Evolutionary conservation across 2,329 filamentous ascomycete genomes (phyloP).

Genomic region (Aspergillus luchuensis): DNA sequence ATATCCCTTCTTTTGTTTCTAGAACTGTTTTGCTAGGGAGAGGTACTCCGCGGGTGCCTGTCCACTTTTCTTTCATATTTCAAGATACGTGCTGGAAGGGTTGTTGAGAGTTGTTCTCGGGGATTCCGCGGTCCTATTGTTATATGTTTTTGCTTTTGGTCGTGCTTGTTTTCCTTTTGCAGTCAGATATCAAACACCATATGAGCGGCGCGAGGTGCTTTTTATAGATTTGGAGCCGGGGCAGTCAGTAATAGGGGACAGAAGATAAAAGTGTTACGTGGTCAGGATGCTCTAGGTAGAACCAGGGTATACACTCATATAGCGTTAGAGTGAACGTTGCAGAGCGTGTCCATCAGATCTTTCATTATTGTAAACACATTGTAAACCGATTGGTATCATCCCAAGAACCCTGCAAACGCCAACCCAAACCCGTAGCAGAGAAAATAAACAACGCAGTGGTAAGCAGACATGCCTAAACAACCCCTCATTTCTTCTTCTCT

Average conservation of each 20-base stretch:
- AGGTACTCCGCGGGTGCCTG: slow-evolving; percentile 8
- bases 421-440: not conserved
- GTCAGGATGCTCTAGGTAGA: slow-evolving; percentile 1
- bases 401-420: slow-evolving; percentile 11
- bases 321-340: not conserved
- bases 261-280: slow-evolving; percentile 14
- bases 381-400: slow-evolving; percentile 10
- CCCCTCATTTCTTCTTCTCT: slow-evolving; percentile 37
- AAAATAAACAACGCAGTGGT: slow-evolving; percentile 11
- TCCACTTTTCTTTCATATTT: slow-evolving; percentile 4
- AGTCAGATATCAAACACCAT: slow-evolving; percentile 20
- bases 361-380: not conserved
- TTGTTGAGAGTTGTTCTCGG: slow-evolving; percentile 1
- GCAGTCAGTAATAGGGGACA: slow-evolving; percentile 13
- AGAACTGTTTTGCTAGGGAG: slow-evolving; percentile 15
- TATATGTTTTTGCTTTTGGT: slow-evolving; percentile 3
- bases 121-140: not conserved
- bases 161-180: slow-evolving; percentile 6
- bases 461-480: slow-evolving; percentile 9
- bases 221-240: slow-evolving; percentile 20
- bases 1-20: slow-evolving; percentile 14
- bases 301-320: not conserved
- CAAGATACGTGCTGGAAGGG: not conserved
- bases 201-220: slow-evolving; percentile 19
- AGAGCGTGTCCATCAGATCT: not conserved